phyloP scores from a whole-genome alignment of 352 stramenopile genomes.

The Globisporangium takayamanum region DNA sequence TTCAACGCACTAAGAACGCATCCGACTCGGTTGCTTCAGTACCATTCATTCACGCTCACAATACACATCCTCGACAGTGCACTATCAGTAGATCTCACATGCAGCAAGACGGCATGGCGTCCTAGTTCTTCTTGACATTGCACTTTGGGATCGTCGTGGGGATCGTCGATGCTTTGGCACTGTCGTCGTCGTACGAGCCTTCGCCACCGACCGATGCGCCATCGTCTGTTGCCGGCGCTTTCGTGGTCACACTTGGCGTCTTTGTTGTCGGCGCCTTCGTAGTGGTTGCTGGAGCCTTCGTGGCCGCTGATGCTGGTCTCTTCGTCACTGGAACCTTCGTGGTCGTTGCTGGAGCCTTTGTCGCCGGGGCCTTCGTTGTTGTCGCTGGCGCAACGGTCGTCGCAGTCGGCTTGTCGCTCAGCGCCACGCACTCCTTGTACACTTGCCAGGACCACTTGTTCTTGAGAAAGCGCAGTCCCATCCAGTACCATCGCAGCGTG shows the following conservation, averaged over 20 bases:
- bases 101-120: neutral
- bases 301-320: neutral
- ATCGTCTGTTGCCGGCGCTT: neutral
- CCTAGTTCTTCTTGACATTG: constrained; percentile 11
- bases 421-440: constrained; percentile 39
- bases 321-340: constrained; percentile 3
- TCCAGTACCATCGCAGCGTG: constrained; percentile 36
- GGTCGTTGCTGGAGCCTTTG: neutral
- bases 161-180: too few relatives aligned
- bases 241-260: neutral
- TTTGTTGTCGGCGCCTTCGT: neutral
- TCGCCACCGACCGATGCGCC: constrained; percentile 4
- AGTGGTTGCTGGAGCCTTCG: constrained; percentile 2
- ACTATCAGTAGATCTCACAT: neutral
- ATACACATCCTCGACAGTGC: neutral
- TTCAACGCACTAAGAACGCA: neutral
- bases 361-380: neutral
- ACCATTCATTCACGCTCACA: neutral
- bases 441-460: constrained; percentile 51
- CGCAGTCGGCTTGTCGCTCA: constrained; percentile 9
- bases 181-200: constrained; percentile 2
- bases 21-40: neutral
- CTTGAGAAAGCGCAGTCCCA: constrained; percentile 33
- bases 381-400: neutral
- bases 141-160: constrained; percentile 8